A percentile compares a stretch with the other conserved stretches of the same genome.
Conservation (phyloP, 2,329 filamentous ascomycete species). For the Iodosphaeria phyllophila region DNA sequence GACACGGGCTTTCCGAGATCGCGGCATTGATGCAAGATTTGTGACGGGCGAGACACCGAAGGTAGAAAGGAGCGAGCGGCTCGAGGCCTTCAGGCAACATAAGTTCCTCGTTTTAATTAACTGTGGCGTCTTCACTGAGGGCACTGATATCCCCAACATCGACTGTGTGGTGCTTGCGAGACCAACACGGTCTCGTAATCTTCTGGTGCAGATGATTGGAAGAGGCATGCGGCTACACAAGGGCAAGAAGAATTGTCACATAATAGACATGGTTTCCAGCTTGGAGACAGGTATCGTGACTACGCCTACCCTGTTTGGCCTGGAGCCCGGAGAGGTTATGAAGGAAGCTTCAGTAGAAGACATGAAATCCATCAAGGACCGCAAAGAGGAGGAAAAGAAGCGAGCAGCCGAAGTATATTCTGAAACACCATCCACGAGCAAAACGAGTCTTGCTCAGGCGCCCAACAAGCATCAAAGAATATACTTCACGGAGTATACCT, state of each 20-base stretch:
- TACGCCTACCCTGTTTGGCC: constrained; percentile 78
- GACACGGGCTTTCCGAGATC: constrained; percentile 54
- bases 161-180: constrained; percentile 80
- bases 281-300: constrained; percentile 73
- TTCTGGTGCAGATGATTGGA: constrained; percentile 95
- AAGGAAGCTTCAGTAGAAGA: constrained; percentile 43
- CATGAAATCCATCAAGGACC: constrained; percentile 34
- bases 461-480: no score
- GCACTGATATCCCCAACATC: constrained; percentile 93
- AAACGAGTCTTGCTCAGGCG: constrained; percentile 4
- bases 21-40: constrained; percentile 67
- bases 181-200: constrained; percentile 80
- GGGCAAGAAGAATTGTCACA: constrained; percentile 73
- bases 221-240: constrained; percentile 71
- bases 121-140: constrained; percentile 92
- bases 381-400: constrained; percentile 25
- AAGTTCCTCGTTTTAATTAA: constrained; percentile 82
- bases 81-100: constrained; percentile 58
- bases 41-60: constrained; percentile 70
- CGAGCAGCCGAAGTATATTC: constrained; percentile 8
- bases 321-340: constrained; percentile 67
- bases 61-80: constrained; percentile 44
- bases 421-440: background rate
- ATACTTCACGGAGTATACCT: constrained; percentile 79
- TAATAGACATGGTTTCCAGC: constrained; percentile 90